Conservation (phyloP, 2,329 filamentous ascomycete species). For the Xylariaceae sp. region DNA sequence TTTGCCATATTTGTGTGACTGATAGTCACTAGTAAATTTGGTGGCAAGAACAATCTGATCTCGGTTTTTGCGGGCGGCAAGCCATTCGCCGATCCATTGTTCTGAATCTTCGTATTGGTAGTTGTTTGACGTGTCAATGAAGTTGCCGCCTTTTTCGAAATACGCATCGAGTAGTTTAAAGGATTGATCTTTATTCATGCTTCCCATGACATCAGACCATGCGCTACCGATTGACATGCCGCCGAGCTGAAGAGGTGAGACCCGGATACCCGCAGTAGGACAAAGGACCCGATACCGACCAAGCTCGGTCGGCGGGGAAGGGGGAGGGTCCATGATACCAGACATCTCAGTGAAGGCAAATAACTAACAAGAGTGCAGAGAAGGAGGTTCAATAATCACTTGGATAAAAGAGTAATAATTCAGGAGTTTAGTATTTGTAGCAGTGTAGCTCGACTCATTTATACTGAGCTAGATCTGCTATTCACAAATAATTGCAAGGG, state of each 20-base stretch:
- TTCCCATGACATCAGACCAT: conserved; percentile 45
- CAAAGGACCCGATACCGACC: conserved; percentile 51
- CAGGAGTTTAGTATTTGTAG: background rate
- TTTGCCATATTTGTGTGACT: conserved; percentile 33
- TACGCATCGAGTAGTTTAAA: conserved; percentile 58
- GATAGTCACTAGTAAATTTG: conserved; percentile 52
- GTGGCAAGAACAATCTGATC: conserved; percentile 53
- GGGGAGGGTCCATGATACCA: conserved; percentile 21
- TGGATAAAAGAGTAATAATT: background rate
- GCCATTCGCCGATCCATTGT: conserved; percentile 55
- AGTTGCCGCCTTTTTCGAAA: conserved; percentile 58
- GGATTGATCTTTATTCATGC: conserved; percentile 49
- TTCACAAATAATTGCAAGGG: too few relatives aligned
- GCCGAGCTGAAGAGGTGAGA: conserved; percentile 50
- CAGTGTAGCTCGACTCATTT: background rate
- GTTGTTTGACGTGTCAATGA: conserved; percentile 61
- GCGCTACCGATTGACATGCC: conserved; percentile 50
- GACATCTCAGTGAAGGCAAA: conserved; percentile 3
- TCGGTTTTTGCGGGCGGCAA: conserved; percentile 44
- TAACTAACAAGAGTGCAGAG: background rate
- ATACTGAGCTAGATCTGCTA: background rate
- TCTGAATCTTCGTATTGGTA: conserved; percentile 59
- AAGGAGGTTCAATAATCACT: background rate
- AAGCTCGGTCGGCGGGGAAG: conserved; percentile 45
- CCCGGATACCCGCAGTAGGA: conserved; percentile 45